phyloP scores from a whole-genome alignment of 805 yeast species.

The Candida easanensis region DNA sequence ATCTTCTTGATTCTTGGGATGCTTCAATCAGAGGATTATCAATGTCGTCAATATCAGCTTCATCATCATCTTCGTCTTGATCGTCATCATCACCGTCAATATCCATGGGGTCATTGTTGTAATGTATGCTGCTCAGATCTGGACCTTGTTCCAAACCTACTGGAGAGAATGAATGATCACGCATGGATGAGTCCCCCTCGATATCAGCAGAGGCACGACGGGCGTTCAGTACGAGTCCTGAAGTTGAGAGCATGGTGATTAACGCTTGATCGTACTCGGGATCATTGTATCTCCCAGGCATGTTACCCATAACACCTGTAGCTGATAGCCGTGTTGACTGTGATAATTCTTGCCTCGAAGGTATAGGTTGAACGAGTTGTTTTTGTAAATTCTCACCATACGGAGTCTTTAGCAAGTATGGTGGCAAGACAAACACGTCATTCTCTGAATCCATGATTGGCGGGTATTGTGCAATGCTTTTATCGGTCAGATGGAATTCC shows the following conservation, averaged over 20 bases:
- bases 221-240: neutral
- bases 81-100: constrained; percentile 16
- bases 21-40: neutral
- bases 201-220: neutral
- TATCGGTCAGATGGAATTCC: neutral
- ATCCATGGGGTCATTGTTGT: constrained; percentile 17
- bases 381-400: constrained; percentile 19
- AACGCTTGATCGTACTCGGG: constrained; percentile 13
- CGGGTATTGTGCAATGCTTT: neutral
- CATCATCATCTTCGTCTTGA: constrained; percentile 7
- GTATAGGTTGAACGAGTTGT: constrained; percentile 5
- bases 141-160: neutral
- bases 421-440: constrained; percentile 12
- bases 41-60: constrained; percentile 3
- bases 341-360: constrained; percentile 5
- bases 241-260: constrained; percentile 7
- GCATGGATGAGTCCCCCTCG: neutral
- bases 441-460: neutral
- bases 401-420: constrained; percentile 19
- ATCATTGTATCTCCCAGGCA: constrained; percentile 17
- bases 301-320: constrained; percentile 19
- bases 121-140: constrained; percentile 8
- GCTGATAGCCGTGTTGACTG: constrained; percentile 12
- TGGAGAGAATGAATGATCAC: neutral
- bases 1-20: neutral